Base-by-base conservation (phyloP, 176 grass and related monocot species). In the Oryza officinalis region DNA sequence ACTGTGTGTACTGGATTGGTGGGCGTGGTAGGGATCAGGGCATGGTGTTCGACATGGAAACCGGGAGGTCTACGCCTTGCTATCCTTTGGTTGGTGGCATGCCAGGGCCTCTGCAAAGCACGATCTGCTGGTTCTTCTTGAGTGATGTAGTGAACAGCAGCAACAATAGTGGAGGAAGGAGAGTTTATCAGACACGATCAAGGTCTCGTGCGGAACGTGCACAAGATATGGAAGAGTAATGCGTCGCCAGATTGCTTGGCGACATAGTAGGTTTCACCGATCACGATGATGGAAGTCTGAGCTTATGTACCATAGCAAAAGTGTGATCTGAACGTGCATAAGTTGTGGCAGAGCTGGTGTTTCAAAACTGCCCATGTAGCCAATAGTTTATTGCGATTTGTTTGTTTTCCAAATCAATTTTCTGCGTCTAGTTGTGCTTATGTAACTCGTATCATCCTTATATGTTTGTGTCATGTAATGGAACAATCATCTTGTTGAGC, bases 31-130 rank as follows among this genome's bases (percentile, higher is more conserved):
- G 88, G 37, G 84, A 86, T 82, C 88, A 86, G 23, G 88, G 88
- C 35, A 90, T 90, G 88, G 88, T 90, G 4, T 90, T 90, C 20
- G 88, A 90, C 84, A 90, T 90, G 88, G 69, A 73, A 26, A 83
- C 80, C 0, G 84, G 80, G 75, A 90, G 84, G 63, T 90, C 88
- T 17, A 41, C 69, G 2, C 80, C 69, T 1, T 90, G 88, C 80
- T 80, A 64, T 78, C 69, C 84, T 30, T 28, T 17, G 3, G 60
- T 60, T 50, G 69, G 84, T 1, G 47, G 54, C 27, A 11, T 75
- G 43, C 74, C 63, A 1, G 75, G 88, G 5, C 47, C 85, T 75
- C 63, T 30, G 0, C 75, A 83, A n/a, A 90, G 61, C 69, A 83
- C 88, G 8, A 87, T 90, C 47, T 90, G 84, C 49, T 87, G 88